Evolutionary conservation across 2,329 filamentous ascomycete genomes (phyloP), one percentile per base, ranked within the genome.

Genomic region (Ascocoryne sarcoides): DNA sequence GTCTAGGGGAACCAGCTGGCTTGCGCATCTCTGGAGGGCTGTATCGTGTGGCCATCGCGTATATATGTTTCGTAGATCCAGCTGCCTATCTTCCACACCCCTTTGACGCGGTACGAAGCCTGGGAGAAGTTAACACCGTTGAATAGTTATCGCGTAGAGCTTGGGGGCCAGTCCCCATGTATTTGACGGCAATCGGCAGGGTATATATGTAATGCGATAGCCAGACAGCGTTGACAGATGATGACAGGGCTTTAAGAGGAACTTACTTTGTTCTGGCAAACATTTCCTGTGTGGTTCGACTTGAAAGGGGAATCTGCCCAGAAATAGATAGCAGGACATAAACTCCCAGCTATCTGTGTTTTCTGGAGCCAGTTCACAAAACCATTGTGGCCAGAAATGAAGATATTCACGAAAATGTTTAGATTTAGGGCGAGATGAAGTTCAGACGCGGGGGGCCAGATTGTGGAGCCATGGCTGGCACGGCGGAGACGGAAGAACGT

Each of bases 1-100:
- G 69, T 59, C 71, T 68, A 29, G 73, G 73, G 44, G 73, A 76
- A 49, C 70, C 70, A 49, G 73, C 66, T 34, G 56, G 53, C 48
- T 60, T 61, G 33, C 57, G 57, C 42, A 54, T 42, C 43, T 60
- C 55, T 17, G 55, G 51, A 19, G 53, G 52, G 30, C 45, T 51
- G 47, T 59, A 59, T 41, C 58, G 50, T 36, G 58, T 49, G 23
- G 59, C 23, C 56, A 60, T 58, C 21, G 45, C 47, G 41, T 44
- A 40, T 37, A 35, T n/a, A 10, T 43, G 32, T 36, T 40, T 46
- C 32, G 34, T 39, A 15, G 16, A 32, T 44, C 36, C 44, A 37
- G 30, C 39, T 44, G 44, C 48, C 52, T 60, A 59, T 59, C 53
- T 52, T 42, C 54, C 52, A 43, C 49, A 47, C 51, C 51, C 55